Conservation (phyloP, 106 monocot genomes). For the Dactylorhiza incarnata region DNA sequence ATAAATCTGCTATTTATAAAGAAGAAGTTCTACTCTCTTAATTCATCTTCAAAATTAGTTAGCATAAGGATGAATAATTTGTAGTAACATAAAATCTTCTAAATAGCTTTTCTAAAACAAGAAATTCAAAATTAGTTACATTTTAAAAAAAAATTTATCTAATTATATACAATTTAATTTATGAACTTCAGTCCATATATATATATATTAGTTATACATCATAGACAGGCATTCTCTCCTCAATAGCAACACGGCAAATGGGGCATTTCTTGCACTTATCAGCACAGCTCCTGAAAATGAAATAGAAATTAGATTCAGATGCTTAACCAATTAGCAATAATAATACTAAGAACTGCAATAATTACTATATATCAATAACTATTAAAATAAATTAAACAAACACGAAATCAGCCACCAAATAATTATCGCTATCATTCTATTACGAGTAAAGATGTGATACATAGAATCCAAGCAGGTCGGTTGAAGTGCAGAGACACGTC, state of each 20-base stretch:
- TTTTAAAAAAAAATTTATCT: too few relatives aligned
- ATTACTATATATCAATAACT: background rate
- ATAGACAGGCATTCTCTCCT: constrained; percentile 70
- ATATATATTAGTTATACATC: constrained; percentile 28
- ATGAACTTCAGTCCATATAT: too few relatives aligned
- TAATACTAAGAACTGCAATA: background rate
- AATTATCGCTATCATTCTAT: background rate
- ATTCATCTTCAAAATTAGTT: too few relatives aligned
- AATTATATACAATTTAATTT: too few relatives aligned
- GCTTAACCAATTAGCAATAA: background rate
- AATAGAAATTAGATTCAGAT: background rate
- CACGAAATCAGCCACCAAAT: background rate
- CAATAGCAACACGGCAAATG: constrained; percentile 55
- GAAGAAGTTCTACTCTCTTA: too few relatives aligned
- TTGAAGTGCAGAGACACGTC: too few relatives aligned
- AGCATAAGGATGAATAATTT: too few relatives aligned
- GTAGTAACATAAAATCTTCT: too few relatives aligned
- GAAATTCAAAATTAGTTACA: too few relatives aligned
- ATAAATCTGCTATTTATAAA: too few relatives aligned
- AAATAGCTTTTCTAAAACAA: too few relatives aligned
- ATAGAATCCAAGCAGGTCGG: too few relatives aligned
- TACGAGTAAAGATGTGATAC: background rate
- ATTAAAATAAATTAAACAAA: background rate
- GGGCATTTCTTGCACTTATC: constrained; percentile 82
- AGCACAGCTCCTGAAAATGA: constrained; percentile 28